Evolutionary conservation across 2,329 filamentous ascomycete species (phyloP), one percentile per base, ranked within the genome.

Genomic region (Monosporascus sp.): DNA sequence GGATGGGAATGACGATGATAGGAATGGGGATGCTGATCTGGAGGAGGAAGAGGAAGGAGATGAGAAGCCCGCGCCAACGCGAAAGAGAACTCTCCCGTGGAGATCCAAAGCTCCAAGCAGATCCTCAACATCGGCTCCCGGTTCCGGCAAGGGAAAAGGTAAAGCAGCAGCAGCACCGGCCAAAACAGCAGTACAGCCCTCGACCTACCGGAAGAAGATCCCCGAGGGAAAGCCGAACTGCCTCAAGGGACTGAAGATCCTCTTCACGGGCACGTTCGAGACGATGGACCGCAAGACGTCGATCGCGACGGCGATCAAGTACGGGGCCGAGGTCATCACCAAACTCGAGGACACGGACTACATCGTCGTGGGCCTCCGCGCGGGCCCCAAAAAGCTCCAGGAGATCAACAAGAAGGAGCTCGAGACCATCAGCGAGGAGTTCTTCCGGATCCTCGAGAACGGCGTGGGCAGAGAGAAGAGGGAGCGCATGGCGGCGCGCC

Each of bases 331-430:
- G 22, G 50, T 57, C 37, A 49, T 57, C 16, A 49, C 41, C 52
- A 57, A 57, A 48, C 55, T 57, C 26, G 55, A 57, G 47, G 55
- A 57, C 49, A 57, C 55, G 26, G 52, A 57, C 50, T 57, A 57
- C 48, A 55, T 57, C 36, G 50, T 57, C 44, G 43, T 57, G 7
- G 55, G 55, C 3, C 54, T 51, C 9, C 47, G 55, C 9, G 55
- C 55, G 8, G 55, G 55, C 17, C 55, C 52, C 7, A 54, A 54
- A 22, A 57, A 57, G 44, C 50, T 43, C 34, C 48, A 41, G 19
- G 48, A 50, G 24, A 50, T 50, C 37, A 50, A 26, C 48, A 26
- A 27, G 37, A 50, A 50, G 36, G 48, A 50, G 48, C 48, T 38
- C 16, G 48, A 50, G 36, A 50, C 24, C 20, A 50, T 41, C 20